Base-by-base conservation (phyloP, 495 filamentous ascomycete species). In the Aspergillus kassunensis region DNA sequence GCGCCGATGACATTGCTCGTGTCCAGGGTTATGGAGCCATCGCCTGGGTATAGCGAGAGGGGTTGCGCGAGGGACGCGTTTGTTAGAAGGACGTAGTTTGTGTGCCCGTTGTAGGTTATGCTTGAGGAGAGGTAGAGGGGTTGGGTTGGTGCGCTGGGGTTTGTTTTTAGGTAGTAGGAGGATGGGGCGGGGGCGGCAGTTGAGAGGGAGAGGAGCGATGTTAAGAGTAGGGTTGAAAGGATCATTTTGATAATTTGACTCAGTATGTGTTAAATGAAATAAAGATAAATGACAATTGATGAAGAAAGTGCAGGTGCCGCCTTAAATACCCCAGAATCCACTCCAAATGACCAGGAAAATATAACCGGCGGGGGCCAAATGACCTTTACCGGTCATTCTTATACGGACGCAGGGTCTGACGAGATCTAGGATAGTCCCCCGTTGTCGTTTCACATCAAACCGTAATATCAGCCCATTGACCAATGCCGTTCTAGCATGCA, bases 11-110 rank as follows among this genome's bases (percentile, higher is more conserved):
- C 49, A 25, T 51, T 51, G 27, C 19, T 23, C 0, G 13, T 51
- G 29, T 51, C 30, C 10, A 43, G 25, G 16, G 49, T 51, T 33
- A 51, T 51, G 11, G 49, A 51, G 27, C 37, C 49, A 21, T 51
- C 49, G 29, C 27, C 36, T 5, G 15, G 15, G 49, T 39, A 51
- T 19, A 43, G 29, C 3, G 11, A n/a, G 15, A 51, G 37, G 19
- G 49, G 39, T 15, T 51, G 49, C 15, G 49, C 49, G 37, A 51
- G 39, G n/a, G 49, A 51, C 18, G 25, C 2, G 11, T 31, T 21
- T 4, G 49, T 43, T 1, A 51, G 49, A 12, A 51, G 49, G 37
- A 51, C 29, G 49, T 51, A 51, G 49, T 51, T 51, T 40, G 23
- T 51, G 21, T 43, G 25, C 6, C 49, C 49, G 19, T 51, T 51